phyloP scores from a whole-genome alignment of 2,329 filamentous ascomycete species.

The Pseudogymnoascus sp. region DNA sequence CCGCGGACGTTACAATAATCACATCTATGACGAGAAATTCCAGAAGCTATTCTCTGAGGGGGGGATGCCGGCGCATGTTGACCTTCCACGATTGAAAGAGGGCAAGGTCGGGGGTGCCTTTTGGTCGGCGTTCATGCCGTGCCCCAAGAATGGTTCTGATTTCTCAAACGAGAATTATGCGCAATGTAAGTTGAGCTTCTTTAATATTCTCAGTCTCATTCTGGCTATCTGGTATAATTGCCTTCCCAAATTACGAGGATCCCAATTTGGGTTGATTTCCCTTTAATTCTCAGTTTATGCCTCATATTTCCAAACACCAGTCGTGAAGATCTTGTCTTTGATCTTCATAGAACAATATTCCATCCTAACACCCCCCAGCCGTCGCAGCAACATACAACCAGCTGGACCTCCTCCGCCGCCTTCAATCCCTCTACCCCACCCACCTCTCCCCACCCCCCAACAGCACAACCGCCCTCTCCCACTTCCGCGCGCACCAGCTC shows the following conservation, averaged over 20 bases:
- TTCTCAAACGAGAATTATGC: slow-evolving; percentile 68
- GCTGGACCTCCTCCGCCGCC: slow-evolving; percentile 62
- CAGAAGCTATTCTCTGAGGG: slow-evolving; percentile 66
- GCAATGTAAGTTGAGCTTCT: slow-evolving; percentile 41
- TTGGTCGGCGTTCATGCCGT: slow-evolving; percentile 80
- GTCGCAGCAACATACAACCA: slow-evolving; percentile 64
- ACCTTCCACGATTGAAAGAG: slow-evolving; percentile 64
- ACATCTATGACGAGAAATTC: slow-evolving; percentile 69
- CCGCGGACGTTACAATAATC: slow-evolving; percentile 59
- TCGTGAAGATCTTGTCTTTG: neutral
- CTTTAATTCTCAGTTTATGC: neutral
- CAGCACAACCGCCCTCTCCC: slow-evolving; percentile 49
- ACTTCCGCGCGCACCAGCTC: slow-evolving; percentile 39
- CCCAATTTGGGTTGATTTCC: neutral
- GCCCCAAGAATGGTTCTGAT: slow-evolving; percentile 63
- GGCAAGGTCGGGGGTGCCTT: slow-evolving; percentile 80
- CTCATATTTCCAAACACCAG: neutral
- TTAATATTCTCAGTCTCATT: neutral
- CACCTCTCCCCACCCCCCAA: slow-evolving; percentile 59
- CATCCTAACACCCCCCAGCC: slow-evolving; percentile 29
- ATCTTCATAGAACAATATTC: neutral
- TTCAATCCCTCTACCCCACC: slow-evolving; percentile 55
- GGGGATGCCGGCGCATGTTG: slow-evolving; percentile 61
- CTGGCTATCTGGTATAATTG: too few species aligned
- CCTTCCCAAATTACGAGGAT: neutral